Base-by-base conservation (phyloP, 2,329 filamentous ascomycete genomes). In the Colletotrichum godetiae region DNA sequence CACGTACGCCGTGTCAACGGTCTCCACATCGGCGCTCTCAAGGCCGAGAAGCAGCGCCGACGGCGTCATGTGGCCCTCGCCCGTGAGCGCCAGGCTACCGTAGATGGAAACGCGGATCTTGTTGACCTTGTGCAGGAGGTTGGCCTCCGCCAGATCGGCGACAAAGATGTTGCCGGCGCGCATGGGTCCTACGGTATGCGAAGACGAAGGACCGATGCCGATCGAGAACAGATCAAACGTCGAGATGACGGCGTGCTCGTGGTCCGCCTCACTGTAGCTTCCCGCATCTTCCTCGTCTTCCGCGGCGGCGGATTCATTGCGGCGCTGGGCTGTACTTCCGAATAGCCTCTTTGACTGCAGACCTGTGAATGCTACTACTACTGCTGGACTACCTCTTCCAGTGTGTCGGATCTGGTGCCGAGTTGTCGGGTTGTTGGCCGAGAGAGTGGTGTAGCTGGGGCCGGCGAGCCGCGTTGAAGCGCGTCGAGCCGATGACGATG, bases 161-260 rank as follows among this genome's bases (percentile, higher is more conserved):
- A 88, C 82, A 74, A 88, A 88, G 75, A 88, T 88, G 76, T 86
- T 87, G 42, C 86, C 86, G 7, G 86, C 86, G 22, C 86, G 84
- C 86, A 88, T 88, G 22, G 86, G 86, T 1, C 86, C 86, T 29
- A 88, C 86, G 0, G 86, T 88, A 77, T 88, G 86, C 12, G 86
- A 88, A 2, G 86, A 88, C 0, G 86, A 88, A 12, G 86, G 86
- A 0, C 86, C 86, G 75, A 88, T 87, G 75, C 86, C 86, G 65
- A 88, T 87, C 37, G 86, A 87, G 78, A 88, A 88, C 42, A 88
- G 81, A 76, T 88, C 86, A 74, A 88, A 88, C 0, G 86, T 85
- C 2, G 86, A 88, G 69, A 88, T 88, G 76, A 88, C 86, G 71
- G 86, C 86, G 75, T 88, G 86, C 75, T 88, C 86, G 59, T 86